Conservation (phyloP, 495 filamentous ascomycete species). For the Letharia columbiana region DNA sequence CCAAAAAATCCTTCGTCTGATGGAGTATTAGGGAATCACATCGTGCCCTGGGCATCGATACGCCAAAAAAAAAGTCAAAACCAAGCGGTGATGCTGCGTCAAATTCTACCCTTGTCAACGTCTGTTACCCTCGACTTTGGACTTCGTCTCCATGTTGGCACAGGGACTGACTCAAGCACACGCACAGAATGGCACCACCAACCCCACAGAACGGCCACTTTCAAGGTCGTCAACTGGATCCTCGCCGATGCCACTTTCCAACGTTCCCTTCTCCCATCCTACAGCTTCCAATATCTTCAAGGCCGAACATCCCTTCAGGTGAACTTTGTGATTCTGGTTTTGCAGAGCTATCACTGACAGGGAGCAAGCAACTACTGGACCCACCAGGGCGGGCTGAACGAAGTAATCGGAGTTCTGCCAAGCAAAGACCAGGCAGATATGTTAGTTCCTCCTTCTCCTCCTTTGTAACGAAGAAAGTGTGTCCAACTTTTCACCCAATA, state of each 20-base stretch:
- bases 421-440: conserved; percentile 65
- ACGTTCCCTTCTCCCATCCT: conserved; percentile 55
- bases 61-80: conserved; percentile 21
- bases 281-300: conserved; percentile 59
- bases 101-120: neutral
- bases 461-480: neutral
- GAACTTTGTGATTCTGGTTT: neutral
- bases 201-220: conserved; percentile 16
- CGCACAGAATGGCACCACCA: conserved; percentile 13
- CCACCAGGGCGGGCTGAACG: conserved; percentile 57
- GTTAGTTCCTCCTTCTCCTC: conserved; percentile 17
- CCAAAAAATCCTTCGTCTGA: neutral
- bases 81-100: conserved; percentile 6
- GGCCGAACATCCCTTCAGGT: conserved; percentile 26
- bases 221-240: conserved; percentile 22
- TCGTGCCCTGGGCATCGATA: conserved; percentile 19
- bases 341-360: conserved; percentile 55
- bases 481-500: neutral
- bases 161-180: neutral
- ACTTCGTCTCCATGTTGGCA: neutral
- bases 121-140: conserved; percentile 1
- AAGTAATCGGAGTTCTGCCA: conserved; percentile 61
- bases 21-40: conserved; percentile 22
- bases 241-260: conserved; percentile 48
- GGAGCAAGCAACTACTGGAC: conserved; percentile 72